Evolutionary conservation across 164 flowering plant genomes (phyloP), one percentile per base, ranked within the genome.

Genomic region (Umbilicus rupestris): DNA sequence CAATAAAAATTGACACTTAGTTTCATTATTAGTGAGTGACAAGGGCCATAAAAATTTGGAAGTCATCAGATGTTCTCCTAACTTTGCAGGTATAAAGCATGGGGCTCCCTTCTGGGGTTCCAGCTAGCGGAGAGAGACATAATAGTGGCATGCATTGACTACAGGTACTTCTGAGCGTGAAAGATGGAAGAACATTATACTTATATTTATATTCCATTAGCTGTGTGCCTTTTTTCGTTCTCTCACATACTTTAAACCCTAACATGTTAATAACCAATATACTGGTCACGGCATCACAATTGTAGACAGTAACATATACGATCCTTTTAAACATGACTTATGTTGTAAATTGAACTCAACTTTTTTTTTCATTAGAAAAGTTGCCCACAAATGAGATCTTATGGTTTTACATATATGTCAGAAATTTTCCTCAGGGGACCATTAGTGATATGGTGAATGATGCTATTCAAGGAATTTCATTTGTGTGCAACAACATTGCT

Each of bases 361-460:
- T 20, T 6, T n/a, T n/a, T n/a, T n/a, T n/a, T n/a, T n/a, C n/a
- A 3, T 0, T 41, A 41, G 12, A 41, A 49, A n/a, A 49, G 24
- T 49, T 5, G 7, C 55, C 55, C 24, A 49, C 24, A 49, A 46
- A 41, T 28, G 45, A 57, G 62, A 45, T 67, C 30, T 69, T 24
- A 62, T 65, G 7, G 41, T 67, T 72, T 33, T 11, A 63, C 46
- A 59, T 74, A 7, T 79, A 29, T 50, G 17, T 81, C 85, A 94
- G 97, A 76, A 94, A 94, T 74, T 94, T 87, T 73, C 99, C 99
- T 72, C 90, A 89, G 79, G 99, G 95, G 31, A 94, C 96, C 37
- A 91, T 94, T 35, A 77, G 94, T 75, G 99, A 89, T 73, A 94
- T 94, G 99, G 87, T 94, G 60, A 77, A 77, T 63, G 99, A 94